Conservation (phyloP, 495 filamentous ascomycete species). For the Delitschia confertaspora region DNA sequence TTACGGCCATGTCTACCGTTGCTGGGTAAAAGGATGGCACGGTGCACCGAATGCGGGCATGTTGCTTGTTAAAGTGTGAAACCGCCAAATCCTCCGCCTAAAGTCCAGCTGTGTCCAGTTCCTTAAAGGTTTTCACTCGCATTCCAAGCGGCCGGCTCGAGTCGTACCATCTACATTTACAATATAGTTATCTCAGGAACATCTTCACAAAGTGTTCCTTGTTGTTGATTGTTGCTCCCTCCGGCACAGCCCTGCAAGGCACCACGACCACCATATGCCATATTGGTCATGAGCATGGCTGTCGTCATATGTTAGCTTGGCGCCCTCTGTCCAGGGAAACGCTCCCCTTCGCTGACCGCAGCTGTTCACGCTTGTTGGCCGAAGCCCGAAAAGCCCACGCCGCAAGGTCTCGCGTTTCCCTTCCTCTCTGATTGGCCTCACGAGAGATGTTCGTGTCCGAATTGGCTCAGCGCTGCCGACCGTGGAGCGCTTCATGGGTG, state of each 20-base stretch:
- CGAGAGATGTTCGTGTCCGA: conserved; percentile 23
- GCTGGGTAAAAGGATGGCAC: conserved; percentile 8
- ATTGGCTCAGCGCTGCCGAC: conserved; percentile 26
- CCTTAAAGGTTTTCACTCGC: neutral
- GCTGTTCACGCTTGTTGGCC: conserved; percentile 10
- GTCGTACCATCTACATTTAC: conserved; percentile 1
- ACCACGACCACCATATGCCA: conserved; percentile 5
- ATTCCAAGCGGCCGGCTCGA: neutral
- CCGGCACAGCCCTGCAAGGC: neutral
- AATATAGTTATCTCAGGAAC: neutral
- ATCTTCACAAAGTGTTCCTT: neutral
- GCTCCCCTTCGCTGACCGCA: conserved; percentile 3
- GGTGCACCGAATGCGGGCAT: conserved; percentile 17
- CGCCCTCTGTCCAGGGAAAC: conserved; percentile 15
- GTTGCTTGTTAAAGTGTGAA: conserved; percentile 17
- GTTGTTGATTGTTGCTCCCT: neutral
- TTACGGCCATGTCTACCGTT: conserved; percentile 3
- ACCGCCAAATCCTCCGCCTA: conserved; percentile 18
- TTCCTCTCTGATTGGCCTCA: conserved; percentile 13
- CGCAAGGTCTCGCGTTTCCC: neutral
- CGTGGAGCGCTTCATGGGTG: conserved; percentile 17
- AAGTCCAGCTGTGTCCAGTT: conserved; percentile 2
- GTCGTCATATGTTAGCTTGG: conserved; percentile 20
- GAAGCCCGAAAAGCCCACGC: conserved; percentile 10
- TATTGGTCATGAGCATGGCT: conserved; percentile 7